Conservation (phyloP, 495 filamentous ascomycete genomes). For the Penicillium manginii region DNA sequence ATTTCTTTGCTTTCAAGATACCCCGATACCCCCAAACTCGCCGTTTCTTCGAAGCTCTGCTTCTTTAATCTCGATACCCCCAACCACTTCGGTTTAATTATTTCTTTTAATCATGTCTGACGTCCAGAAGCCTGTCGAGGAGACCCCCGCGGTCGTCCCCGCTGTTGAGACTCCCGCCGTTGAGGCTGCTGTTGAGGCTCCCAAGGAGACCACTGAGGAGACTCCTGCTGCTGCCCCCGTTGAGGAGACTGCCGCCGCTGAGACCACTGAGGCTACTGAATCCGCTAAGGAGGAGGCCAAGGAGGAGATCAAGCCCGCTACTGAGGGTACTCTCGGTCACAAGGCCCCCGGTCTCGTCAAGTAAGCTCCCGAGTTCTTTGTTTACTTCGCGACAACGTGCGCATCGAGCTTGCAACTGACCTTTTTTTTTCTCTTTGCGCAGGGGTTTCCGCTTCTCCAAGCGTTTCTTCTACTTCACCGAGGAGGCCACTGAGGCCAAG, state of each 20-base stretch:
- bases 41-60: slow-evolving; percentile 33
- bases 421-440: slow-evolving; percentile 9
- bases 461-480: slow-evolving; percentile 92
- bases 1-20: slow-evolving; percentile 50
- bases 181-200: slow-evolving; percentile 42
- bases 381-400: background rate
- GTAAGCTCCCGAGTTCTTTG: slow-evolving; percentile 56
- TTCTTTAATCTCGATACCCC: slow-evolving; percentile 42
- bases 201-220: slow-evolving; percentile 43
- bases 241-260: slow-evolving; percentile 25
- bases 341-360: slow-evolving; percentile 90
- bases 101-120: slow-evolving; percentile 56
- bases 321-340: slow-evolving; percentile 78
- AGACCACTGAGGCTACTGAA: slow-evolving; percentile 37
- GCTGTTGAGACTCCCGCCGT: slow-evolving; percentile 37
- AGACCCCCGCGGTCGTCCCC: slow-evolving; percentile 47
- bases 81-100: slow-evolving; percentile 32
- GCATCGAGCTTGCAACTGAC: slow-evolving; percentile 17
- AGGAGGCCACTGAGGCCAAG: slow-evolving; percentile 77
- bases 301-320: slow-evolving; percentile 57
- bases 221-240: slow-evolving; percentile 40
- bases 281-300: slow-evolving; percentile 45
- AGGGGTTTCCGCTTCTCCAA: slow-evolving; percentile 70
- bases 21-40: slow-evolving; percentile 41
- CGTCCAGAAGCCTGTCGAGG: slow-evolving; percentile 52